Base-by-base conservation (phyloP, 768 basidiomycete genomes). In the Podaxis carcinomalis region DNA sequence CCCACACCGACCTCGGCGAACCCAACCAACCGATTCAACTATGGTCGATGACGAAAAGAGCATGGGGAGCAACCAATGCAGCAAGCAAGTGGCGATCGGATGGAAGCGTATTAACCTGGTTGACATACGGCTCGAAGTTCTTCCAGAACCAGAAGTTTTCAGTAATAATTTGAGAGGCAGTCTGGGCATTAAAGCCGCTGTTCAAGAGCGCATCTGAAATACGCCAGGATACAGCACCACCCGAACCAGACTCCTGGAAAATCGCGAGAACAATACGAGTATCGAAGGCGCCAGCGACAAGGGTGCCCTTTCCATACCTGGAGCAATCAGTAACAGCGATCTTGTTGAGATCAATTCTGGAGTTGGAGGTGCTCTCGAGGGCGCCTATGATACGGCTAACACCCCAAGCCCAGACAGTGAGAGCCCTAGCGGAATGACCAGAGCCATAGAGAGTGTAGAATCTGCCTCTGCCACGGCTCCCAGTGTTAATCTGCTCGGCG, bases 131-230 rank as follows among this genome's bases (percentile, higher is more conserved):
- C 57, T 78, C 71, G 71, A 85, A 85, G 52, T 66, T 68, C n/a
- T 77, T 71, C 27, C 80, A 81, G 78, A 85, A 83, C 84, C 85
- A 86, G 36, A 83, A 83, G 68, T 85, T 84, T 73, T 86, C 84
- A 39, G 70, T 71, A 57, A 86, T 78, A 65, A 86, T 85, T 68
- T 86, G 80, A 5, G 76, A 75, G 3, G 83, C 83, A 9, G 82
- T 82, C 70, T 86, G 85, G 1, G 80, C 79, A 51, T 64, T 65
- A 25, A 70, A 71, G 2, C 83, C 83, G 16, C 65, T 67, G 39
- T 68, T 64, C 63, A 77, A 69, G 75, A 82, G 77, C 51, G 66
- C 77, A 65, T 80, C 76, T 19, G 83, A 84, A 58, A 85, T 72
- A 46, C 84, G 79, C 85, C 85, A 86, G 73, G 80, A 82, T 19